Conservation (phyloP, 2,329 filamentous ascomycete species). For the Sarocladium oryzae region DNA sequence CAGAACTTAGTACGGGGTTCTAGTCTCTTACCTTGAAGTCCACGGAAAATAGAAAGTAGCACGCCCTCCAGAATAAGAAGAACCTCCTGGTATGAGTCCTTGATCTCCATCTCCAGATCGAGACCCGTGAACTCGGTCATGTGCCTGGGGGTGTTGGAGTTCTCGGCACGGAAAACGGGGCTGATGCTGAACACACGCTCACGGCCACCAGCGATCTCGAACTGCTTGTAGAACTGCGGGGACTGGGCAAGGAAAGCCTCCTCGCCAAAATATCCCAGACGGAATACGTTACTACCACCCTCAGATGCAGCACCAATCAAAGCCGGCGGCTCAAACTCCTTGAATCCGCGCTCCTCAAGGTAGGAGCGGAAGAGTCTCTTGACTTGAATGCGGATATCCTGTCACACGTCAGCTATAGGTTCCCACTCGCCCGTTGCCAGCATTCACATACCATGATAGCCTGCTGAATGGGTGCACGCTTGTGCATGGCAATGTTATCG, state of each 20-base stretch:
- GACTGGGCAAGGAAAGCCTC: slow-evolving; percentile 75
- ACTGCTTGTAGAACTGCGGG: slow-evolving; percentile 84
- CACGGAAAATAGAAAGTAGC: slow-evolving; percentile 72
- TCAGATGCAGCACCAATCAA: slow-evolving; percentile 87
- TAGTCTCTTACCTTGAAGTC: slow-evolving; percentile 39
- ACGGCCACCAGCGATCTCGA: slow-evolving; percentile 72
- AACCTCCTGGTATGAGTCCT: slow-evolving; percentile 72
- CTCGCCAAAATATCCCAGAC: slow-evolving; percentile 81
- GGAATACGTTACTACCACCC: slow-evolving; percentile 88
- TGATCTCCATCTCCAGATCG: slow-evolving; percentile 86
- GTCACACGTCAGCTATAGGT: neutral
- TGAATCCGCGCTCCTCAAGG: slow-evolving; percentile 67
- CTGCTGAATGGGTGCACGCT: slow-evolving; percentile 85
- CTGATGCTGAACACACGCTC: slow-evolving; percentile 74
- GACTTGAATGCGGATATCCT: slow-evolving; percentile 45
- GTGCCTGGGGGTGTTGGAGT: slow-evolving; percentile 77
- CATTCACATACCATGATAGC: slow-evolving; percentile 62
- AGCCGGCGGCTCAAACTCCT: slow-evolving; percentile 82
- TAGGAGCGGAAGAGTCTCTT: slow-evolving; percentile 71
- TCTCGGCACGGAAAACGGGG: slow-evolving; percentile 79
- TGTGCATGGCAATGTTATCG: slow-evolving; percentile 88
- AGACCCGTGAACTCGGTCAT: slow-evolving; percentile 74
- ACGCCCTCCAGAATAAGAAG: slow-evolving; percentile 65
- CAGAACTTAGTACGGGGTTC: too few species aligned
- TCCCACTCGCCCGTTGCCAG: neutral